phyloP scores from a whole-genome alignment of 2,329 filamentous ascomycete genomes.

The Ophiosphaerella korrae region DNA sequence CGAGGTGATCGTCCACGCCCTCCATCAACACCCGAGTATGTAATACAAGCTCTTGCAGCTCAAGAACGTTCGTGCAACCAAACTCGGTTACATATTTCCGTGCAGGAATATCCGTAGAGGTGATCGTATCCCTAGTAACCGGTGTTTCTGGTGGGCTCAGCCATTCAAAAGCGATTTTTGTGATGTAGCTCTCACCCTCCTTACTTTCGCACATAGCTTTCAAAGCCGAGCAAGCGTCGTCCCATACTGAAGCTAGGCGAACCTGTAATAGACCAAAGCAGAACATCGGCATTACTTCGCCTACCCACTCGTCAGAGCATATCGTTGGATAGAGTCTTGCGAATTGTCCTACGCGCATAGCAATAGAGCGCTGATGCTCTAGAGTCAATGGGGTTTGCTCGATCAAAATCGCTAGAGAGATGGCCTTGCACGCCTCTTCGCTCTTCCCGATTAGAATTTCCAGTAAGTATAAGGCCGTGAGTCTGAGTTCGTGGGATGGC shows the following conservation, averaged over 20 bases:
- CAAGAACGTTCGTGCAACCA: constrained; percentile 76
- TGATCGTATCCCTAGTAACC: constrained; percentile 9
- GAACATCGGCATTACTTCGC: constrained; percentile 76
- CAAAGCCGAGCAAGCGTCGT: constrained; percentile 77
- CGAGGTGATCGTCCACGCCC: constrained; percentile 58
- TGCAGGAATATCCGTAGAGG: constrained; percentile 7
- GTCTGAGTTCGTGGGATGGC: constrained; percentile 74
- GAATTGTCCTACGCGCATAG: constrained; percentile 85
- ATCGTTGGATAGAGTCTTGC: constrained; percentile 66
- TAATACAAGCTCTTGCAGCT: constrained; percentile 48
- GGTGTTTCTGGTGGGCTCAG: constrained; percentile 49
- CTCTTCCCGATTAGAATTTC: constrained; percentile 59
- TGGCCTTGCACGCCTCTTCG: constrained; percentile 57
- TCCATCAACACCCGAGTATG: constrained; percentile 20
- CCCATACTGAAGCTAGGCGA: constrained; percentile 83
- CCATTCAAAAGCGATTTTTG: constrained; percentile 78
- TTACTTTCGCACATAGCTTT: constrained; percentile 74
- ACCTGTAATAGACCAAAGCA: constrained; percentile 89
- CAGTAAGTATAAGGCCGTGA: constrained; percentile 75
- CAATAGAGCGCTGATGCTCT: constrained; percentile 75
- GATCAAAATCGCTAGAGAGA: constrained; percentile 73
- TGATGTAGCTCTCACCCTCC: constrained; percentile 73
- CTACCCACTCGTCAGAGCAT: constrained; percentile 67
- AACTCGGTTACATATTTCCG: constrained; percentile 69
- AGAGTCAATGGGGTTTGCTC: constrained; percentile 81